Evolutionary conservation across 192 early-diverging fungal species (phyloP), one percentile per base, ranked within the genome.

Genomic region (Phycomyces blakesleeanus): DNA sequence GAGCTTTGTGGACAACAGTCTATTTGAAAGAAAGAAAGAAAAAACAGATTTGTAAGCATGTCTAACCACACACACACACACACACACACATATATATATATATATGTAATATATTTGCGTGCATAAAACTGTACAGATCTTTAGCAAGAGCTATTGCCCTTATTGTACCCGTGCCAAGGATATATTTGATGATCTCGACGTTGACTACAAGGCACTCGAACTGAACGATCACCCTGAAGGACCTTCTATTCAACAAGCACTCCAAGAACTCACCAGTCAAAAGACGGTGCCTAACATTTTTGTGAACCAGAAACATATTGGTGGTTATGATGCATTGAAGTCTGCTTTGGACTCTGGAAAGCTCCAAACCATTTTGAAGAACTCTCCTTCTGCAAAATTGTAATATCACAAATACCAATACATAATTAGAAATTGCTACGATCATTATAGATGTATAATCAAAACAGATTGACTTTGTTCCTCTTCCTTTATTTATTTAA

Each of bases 61-160:
- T 22, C 63, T 73, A 56, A 10, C 39, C 18, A 9, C 3, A 8
- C 6, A 18, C 39, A n/a, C 1, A 25, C 44, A 10, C n/a, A n/a
- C n/a, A n/a, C n/a, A n/a, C n/a, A n/a, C n/a, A n/a, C n/a, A n/a
- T n/a, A n/a, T n/a, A n/a, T n/a, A n/a, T n/a, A n/a, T n/a, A n/a
- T n/a, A n/a, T n/a, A n/a, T n/a, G n/a, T n/a, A n/a, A n/a, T n/a
- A n/a, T n/a, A n/a, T n/a, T n/a, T n/a, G n/a, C n/a, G n/a, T n/a
- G n/a, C n/a, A n/a, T n/a, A n/a, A n/a, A 26, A 14, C 3, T 18
- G 4, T 38, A 11, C 72, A 79, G 83, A 85, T 94, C 58, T 93
- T 93, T 65, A 87, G 87, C 57, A 95, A 88, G 57, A 80, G 79
- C 25, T 85, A 81, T 55, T 91, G 87, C 65, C 85, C 86, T 9